Percentiles rank a stretch among this genome's conserved stretches.
phyloP scores from a whole-genome alignment of 2,329 filamentous ascomycete species.

The Aspergillus uvarum region DNA sequence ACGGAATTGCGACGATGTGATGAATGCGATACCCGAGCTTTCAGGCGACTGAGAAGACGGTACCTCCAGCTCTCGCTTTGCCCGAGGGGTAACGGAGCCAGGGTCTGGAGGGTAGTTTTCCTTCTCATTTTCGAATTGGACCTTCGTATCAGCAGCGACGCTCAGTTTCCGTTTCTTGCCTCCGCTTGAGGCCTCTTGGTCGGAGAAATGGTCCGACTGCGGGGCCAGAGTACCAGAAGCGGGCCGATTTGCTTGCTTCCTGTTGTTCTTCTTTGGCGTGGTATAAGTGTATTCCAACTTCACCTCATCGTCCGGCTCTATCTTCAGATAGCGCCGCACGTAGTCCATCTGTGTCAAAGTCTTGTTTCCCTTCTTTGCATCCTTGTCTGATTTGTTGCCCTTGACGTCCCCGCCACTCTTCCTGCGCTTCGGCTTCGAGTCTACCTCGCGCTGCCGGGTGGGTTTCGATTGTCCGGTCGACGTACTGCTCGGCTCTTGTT shows the following conservation, averaged over 20 bases:
- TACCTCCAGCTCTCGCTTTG: constrained; percentile 33
- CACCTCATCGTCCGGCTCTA: constrained; percentile 36
- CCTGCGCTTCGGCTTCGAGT: constrained; percentile 21
- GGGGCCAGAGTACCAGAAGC: not conserved
- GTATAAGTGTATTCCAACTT: constrained; percentile 35
- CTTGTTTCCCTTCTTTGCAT: constrained; percentile 31
- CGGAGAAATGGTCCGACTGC: not conserved
- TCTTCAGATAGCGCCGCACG: constrained; percentile 36
- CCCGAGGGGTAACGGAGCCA: constrained; percentile 35
- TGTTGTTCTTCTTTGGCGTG: constrained; percentile 18
- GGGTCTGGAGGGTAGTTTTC: not conserved
- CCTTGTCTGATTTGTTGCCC: constrained; percentile 24
- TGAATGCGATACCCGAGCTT: constrained; percentile 39
- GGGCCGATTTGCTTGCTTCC: not conserved
- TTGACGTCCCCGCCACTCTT: constrained; percentile 22
- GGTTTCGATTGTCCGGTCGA: constrained; percentile 20
- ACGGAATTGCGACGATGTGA: constrained; percentile 37
- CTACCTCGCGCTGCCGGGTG: constrained; percentile 5
- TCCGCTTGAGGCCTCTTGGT: constrained; percentile 8
- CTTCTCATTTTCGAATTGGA: not conserved
- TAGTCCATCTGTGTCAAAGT: constrained; percentile 47
- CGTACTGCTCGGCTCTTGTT: constrained; percentile 15
- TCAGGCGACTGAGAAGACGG: constrained; percentile 47
- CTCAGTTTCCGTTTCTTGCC: constrained; percentile 26
- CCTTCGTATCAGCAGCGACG: constrained; percentile 10